Evolutionary conservation across 2,329 filamentous ascomycete genomes (phyloP), one percentile per base, ranked within the genome.

Genomic region (Tolypocladium nubicola): DNA sequence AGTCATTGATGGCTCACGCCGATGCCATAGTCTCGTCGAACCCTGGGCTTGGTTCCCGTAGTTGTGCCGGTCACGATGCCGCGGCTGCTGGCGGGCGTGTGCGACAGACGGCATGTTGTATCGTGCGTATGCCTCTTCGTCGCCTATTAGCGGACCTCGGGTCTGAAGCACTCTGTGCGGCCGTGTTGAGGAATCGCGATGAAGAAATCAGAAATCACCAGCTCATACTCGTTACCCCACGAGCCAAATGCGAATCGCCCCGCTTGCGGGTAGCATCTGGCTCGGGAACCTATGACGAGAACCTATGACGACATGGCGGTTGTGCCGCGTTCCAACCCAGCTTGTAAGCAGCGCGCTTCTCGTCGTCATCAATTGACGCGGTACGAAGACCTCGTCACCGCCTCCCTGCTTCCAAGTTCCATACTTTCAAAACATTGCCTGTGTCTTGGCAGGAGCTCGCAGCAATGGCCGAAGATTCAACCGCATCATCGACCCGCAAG

Each of bases 401-500:
- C n/a, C 13, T 10, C 4, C 30, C 16, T 33, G 3, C 19, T n/a
- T 26, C 16, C 8, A 5, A 35, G 3, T 11, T 16, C 6, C 30
- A n/a, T 10, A 5, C 30, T 2, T 49, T 3, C 23, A 2, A 13
- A 3, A 2, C 1, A 6, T 7, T 13, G 4, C 6, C 16, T 35
- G 19, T n/a, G 9, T 13, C 9, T 8, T 11, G 16, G n/a, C 16
- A 50, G 30, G 19, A 13, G 26, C 10, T 19, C 26, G 47, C 47
- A 50, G 16, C 3, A 19, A 50, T 50, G 47, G 47, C 47, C 6
- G 47, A 50, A 21, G 47, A 21, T n/a, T 11, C 30, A 13, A 10
- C 54, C 38, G 61, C 63, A 57, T 57, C 60, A n/a, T 63, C 65
- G n/a, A 58, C 63, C 37, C 57, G 60, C 37, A 62, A 63, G 49